Percentiles rank a stretch among this genome's conserved stretches.
Conservation (phyloP, 2,329 filamentous ascomycete genomes). For the Diaporthe sp. region DNA sequence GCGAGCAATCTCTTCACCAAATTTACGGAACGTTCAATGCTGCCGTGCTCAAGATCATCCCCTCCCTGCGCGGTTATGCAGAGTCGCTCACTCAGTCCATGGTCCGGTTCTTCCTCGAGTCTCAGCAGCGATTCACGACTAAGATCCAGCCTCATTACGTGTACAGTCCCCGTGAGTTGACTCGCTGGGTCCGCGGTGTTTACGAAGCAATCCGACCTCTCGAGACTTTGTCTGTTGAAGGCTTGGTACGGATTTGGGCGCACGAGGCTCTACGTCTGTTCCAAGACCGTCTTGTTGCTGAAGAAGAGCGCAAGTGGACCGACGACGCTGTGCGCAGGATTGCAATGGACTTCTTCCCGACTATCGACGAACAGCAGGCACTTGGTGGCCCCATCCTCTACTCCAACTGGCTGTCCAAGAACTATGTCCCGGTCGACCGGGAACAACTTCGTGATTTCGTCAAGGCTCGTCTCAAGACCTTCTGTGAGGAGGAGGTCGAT, state of each 20-base stretch:
- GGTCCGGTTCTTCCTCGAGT: constrained; percentile 96
- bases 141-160: constrained; percentile 99
- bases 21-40: constrained; percentile 99
- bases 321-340: constrained; percentile 88
- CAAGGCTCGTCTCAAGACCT: constrained; percentile 95
- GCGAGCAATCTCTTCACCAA: constrained; percentile 91
- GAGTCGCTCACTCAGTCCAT: constrained; percentile 96
- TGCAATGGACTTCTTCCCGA: constrained; percentile 92
- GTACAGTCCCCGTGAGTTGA: constrained; percentile 98
- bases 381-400: constrained; percentile 94
- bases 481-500: constrained; percentile 99
- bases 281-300: constrained; percentile 94
- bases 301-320: constrained; percentile 96
- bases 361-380: constrained; percentile 89
- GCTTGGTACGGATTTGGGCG: constrained; percentile 95
- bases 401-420: constrained; percentile 99
- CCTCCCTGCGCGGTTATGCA: constrained; percentile 92
- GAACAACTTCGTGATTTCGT: constrained; percentile 97
- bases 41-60: constrained; percentile 96
- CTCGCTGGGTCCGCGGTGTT: constrained; percentile 95
- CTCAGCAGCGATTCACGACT: constrained; percentile 92
- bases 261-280: constrained; percentile 96
- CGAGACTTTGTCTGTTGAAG: constrained; percentile 88
- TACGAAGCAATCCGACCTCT: constrained; percentile 97
- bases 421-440: constrained; percentile 96